Conservation (phyloP, 2,329 filamentous ascomycete genomes). For the Ceratocystis papillata region DNA sequence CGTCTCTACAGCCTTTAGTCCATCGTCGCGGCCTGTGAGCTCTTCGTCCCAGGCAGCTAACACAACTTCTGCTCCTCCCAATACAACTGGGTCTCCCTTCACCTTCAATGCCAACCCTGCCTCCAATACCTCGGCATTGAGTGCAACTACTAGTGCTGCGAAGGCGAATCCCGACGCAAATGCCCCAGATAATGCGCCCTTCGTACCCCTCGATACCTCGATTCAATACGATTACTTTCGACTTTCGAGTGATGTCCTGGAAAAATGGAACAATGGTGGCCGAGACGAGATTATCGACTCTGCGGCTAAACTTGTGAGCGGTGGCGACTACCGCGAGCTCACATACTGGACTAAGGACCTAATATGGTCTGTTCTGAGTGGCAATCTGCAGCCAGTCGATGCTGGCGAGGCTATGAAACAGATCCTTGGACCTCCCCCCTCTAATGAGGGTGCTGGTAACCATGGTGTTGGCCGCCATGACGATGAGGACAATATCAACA, state of each 20-base stretch:
- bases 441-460: constrained; percentile 35
- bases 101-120: constrained; percentile 24
- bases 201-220: constrained; percentile 16
- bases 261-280: constrained; percentile 56
- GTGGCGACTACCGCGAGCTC: constrained; percentile 58
- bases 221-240: constrained; percentile 29
- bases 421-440: constrained; percentile 52
- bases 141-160: not conserved
- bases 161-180: constrained; percentile 8
- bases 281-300: constrained; percentile 56
- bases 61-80: not conserved
- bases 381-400: constrained; percentile 53
- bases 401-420: constrained; percentile 64
- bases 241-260: constrained; percentile 58
- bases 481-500: too few relatives aligned
- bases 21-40: constrained; percentile 22
- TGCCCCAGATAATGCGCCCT: not conserved
- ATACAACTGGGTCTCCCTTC: not conserved
- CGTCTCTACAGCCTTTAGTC: constrained; percentile 15
- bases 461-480: too few relatives aligned
- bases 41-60: constrained; percentile 21
- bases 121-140: constrained; percentile 21
- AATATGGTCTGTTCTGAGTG: constrained; percentile 61
- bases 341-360: constrained; percentile 76
- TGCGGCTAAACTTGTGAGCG: constrained; percentile 52